Evolutionary conservation across 73 alveolate genomes (phyloP).

Genomic region (Effrenium voratum): DNA sequence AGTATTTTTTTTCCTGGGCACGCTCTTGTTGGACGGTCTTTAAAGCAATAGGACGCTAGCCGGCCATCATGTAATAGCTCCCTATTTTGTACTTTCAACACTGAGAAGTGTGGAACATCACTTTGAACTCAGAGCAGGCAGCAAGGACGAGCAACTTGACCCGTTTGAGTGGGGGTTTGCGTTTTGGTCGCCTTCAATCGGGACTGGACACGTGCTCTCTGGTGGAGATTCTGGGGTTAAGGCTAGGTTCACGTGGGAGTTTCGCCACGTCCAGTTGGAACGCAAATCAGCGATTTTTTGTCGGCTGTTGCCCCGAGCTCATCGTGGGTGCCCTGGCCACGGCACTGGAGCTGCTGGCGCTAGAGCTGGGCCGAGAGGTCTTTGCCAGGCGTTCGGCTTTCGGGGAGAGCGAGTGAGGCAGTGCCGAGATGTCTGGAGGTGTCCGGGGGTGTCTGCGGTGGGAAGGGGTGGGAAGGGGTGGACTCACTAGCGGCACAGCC

Average conservation of each 20-base stretch:
- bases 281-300: background rate
- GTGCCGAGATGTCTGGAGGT: background rate
- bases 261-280: background rate
- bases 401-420: too few species aligned
- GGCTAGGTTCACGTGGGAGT: too few species aligned
- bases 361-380: background rate
- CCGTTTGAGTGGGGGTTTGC: too few species aligned
- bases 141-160: too few species aligned
- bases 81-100: too few species aligned
- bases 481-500: too few species aligned
- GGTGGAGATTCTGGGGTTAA: background rate
- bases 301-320: background rate
- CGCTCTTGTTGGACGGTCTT: too few species aligned
- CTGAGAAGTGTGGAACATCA: too few species aligned
- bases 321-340: conserved; percentile 58
- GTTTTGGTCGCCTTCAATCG: background rate
- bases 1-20: background rate
- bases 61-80: too few species aligned
- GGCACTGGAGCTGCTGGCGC: conserved; percentile 33
- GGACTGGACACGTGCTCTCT: background rate
- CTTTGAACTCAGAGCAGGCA: too few species aligned
- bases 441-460: background rate
- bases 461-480: background rate
- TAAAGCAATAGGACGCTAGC: too few species aligned
- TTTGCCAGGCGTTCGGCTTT: too few species aligned